phyloP scores from a whole-genome alignment of 805 yeast species.

The Dipodascopsis tothii region DNA sequence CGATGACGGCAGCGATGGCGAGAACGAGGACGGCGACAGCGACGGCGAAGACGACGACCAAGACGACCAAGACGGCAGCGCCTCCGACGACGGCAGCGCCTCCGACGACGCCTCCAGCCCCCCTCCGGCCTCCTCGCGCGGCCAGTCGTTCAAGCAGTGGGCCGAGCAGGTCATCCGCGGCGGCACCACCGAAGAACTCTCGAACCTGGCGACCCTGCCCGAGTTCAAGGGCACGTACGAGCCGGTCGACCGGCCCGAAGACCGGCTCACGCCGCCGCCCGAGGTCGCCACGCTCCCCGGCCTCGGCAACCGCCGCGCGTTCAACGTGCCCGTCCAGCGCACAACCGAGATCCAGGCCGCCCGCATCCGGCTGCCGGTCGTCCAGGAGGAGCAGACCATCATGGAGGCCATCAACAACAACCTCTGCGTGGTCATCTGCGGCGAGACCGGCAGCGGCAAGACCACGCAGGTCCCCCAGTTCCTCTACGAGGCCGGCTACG shows the following conservation, averaged over 20 bases:
- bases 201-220: slow-evolving; percentile 46
- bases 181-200: slow-evolving; percentile 44
- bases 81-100: slow-evolving; percentile 25
- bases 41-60: slow-evolving; percentile 9
- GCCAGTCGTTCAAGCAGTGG: slow-evolving; percentile 77
- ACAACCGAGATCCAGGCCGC: slow-evolving; percentile 49
- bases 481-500: slow-evolving; percentile 86
- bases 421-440: slow-evolving; percentile 84
- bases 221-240: slow-evolving; percentile 43
- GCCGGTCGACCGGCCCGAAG: slow-evolving; percentile 59
- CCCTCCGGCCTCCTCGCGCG: slow-evolving; percentile 39
- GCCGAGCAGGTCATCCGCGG: slow-evolving; percentile 69
- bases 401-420: slow-evolving; percentile 95
- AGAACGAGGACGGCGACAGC: not conserved
- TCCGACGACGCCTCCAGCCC: slow-evolving; percentile 33
- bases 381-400: slow-evolving; percentile 79
- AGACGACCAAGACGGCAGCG: slow-evolving; percentile 11
- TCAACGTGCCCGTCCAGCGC: slow-evolving; percentile 41
- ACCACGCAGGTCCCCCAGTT: slow-evolving; percentile 98
- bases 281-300: slow-evolving; percentile 54
- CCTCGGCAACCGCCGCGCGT: slow-evolving; percentile 48
- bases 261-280: slow-evolving; percentile 60
- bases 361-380: slow-evolving; percentile 76
- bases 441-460: slow-evolving; percentile 98
- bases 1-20: slow-evolving; percentile 16